phyloP scores from a whole-genome alignment of 768 basidiomycete genomes.

The Boletus reticulatus region DNA sequence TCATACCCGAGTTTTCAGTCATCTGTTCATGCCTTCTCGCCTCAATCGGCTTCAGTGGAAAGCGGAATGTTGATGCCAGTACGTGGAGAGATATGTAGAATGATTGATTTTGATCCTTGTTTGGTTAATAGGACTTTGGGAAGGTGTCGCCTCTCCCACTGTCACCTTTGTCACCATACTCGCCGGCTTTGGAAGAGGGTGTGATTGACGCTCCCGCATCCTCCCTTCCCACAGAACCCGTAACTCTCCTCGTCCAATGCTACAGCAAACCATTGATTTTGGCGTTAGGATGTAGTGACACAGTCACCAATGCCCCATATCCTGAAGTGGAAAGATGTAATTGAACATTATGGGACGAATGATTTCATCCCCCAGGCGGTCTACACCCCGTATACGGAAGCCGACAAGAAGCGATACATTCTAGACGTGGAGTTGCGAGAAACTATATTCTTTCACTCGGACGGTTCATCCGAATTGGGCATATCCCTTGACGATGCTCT shows the following conservation, averaged over 20 bases:
- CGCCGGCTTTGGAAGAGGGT: conserved; percentile 2
- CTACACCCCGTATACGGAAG: conserved; percentile 76
- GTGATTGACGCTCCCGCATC: background rate
- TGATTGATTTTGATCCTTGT: background rate
- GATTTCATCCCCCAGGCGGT: conserved; percentile 68
- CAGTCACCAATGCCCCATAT: conserved; percentile 26
- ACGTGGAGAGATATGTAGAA: background rate
- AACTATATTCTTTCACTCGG: conserved; percentile 62
- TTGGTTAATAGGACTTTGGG: conserved; percentile 8
- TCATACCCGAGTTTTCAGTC: background rate
- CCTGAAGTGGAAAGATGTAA: conserved; percentile 24
- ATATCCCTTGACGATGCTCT: conserved; percentile 64
- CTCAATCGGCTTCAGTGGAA: conserved; percentile 9
- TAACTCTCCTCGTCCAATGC: conserved; percentile 5
- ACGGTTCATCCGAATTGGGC: conserved; percentile 55
- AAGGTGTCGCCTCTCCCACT: conserved; percentile 5
- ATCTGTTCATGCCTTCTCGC: conserved; percentile 6
- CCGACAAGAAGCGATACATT: conserved; percentile 74
- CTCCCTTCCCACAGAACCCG: conserved; percentile 2
- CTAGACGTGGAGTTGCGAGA: conserved; percentile 61
- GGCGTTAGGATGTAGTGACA: conserved; percentile 20
- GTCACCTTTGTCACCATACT: conserved; percentile 12
- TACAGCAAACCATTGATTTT: background rate
- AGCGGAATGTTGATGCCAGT: conserved; percentile 5
- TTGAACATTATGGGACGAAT: conserved; percentile 28